Percentiles rank a stretch among this genome's conserved stretches.
Evolutionary conservation across 345 rosid genomes (phyloP).

Genomic region (Trapa bicornis): DNA sequence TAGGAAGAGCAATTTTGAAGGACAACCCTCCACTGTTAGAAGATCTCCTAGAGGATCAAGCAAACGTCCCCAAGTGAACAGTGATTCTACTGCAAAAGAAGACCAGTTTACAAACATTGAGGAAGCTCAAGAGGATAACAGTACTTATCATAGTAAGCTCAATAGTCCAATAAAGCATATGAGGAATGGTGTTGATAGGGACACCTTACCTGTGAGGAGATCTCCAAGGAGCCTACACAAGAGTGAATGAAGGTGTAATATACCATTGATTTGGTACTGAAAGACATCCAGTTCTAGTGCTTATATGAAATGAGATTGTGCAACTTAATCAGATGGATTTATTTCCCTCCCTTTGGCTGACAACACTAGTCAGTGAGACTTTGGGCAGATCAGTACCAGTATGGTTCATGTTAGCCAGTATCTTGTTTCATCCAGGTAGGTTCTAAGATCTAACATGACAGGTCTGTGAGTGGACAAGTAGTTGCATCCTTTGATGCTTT

Average conservation of each 20-base stretch:
- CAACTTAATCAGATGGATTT: not conserved
- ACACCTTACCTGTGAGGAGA: not conserved
- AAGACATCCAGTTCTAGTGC: not conserved
- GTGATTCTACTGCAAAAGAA: slow-evolving; percentile 1
- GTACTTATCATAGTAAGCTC: not conserved
- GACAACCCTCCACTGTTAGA: slow-evolving; percentile 9
- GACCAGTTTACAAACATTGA: not conserved
- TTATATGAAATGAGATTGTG: not conserved
- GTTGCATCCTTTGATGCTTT: not conserved
- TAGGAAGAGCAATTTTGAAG: slow-evolving; percentile 10
- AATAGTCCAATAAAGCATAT: not conserved
- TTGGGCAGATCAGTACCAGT: not conserved
- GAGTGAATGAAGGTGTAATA: not conserved
- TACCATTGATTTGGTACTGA: not conserved
- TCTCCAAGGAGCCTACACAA: not conserved
- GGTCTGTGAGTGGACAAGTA: not conserved
- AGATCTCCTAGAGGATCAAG: slow-evolving; percentile 14
- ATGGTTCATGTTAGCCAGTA: not conserved
- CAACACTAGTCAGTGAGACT: not conserved
- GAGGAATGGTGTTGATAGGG: not conserved
- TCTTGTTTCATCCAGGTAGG: not conserved
- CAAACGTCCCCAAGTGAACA: not conserved
- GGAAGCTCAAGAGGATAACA: not conserved
- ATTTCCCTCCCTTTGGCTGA: not conserved
- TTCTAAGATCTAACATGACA: not conserved